phyloP scores from a whole-genome alignment of 306 rosid species.

The Medicago ruthenica region DNA sequence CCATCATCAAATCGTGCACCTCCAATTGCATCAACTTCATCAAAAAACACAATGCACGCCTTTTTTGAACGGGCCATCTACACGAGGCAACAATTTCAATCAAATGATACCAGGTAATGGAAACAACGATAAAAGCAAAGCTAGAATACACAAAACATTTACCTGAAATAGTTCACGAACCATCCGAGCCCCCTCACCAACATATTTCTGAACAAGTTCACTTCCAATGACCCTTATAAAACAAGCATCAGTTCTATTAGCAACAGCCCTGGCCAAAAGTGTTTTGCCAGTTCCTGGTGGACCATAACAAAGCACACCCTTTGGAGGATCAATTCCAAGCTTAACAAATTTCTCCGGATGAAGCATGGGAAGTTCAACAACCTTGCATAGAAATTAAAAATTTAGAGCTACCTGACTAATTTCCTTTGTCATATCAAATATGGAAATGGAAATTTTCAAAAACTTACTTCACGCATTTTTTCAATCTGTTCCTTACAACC shows the following conservation, averaged over 20 bases:
- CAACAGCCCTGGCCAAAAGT: constrained; percentile 98
- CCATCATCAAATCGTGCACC: constrained; percentile 99
- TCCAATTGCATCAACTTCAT: constrained; percentile 99
- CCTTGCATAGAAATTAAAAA: constrained; percentile 54
- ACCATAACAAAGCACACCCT: constrained; percentile 99
- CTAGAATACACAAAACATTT: not conserved
- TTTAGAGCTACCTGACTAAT: constrained; percentile 34
- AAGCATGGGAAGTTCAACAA: constrained; percentile 99
- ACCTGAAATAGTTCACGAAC: constrained; percentile 98
- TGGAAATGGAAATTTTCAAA: not conserved
- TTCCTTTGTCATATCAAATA: not conserved
- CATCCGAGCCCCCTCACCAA: constrained; percentile 99
- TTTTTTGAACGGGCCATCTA: constrained; percentile 99
- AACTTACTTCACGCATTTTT: constrained; percentile 91
- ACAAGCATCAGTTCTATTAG: constrained; percentile 98
- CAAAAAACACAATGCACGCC: constrained; percentile 95
- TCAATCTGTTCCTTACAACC: constrained; percentile 98
- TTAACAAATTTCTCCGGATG: constrained; percentile 98
- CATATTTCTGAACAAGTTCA: constrained; percentile 97
- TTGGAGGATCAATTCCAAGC: constrained; percentile 99
- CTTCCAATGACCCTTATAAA: constrained; percentile 99
- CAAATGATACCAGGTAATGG: constrained; percentile 2
- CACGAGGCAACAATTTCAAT: constrained; percentile 30
- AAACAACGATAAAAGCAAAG: constrained; percentile 16
- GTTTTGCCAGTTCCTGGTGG: constrained; percentile 99